Evolutionary conservation across 208 protist species (phyloP), one percentile per base, ranked within the genome.

Genomic region (Leishmania lainsoni): DNA sequence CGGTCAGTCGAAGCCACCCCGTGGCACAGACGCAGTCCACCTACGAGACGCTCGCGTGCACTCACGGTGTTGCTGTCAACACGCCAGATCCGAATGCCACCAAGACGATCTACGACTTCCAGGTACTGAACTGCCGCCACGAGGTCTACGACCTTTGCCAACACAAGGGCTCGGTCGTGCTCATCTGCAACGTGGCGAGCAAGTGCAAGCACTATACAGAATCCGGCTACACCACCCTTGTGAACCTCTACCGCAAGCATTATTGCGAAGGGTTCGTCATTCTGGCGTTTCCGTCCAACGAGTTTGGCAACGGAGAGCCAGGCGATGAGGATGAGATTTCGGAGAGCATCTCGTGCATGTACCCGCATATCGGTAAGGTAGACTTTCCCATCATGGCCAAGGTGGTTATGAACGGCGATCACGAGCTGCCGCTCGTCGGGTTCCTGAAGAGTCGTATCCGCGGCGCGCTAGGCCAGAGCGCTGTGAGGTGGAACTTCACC

Each of bases 401-500:
- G 88, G 81, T 97, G 61, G 90, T 96, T 22, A 93, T 98, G 8
- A 98, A 98, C 88, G 95, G 95, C 63, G 80, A 89, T 32, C 91
- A 94, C 32, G 86, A 86, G 9, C 79, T 84, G 32, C 94, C 94
- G 49, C 81, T 97, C 42, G 97, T 89, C 86, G 81, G 81, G 61
- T 97, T 87, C 80, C 69, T 98, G 17, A 97, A 98, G 87, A 86
- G 73, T 12, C 77, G 85, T 58, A 79, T 89, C 35, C 68, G 85
- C 35, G 95, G 95, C 42, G 86, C 86, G 16, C 76, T 93, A 0
- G 90, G 91, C 10, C 84, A 87, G 65, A 86, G 79, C 39, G 86
- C 88, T 35, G 90, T 98, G 42, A 97, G 94, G 81, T 98, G 97
- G 97, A 98, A 98, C 84, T 98, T 98, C 87, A 97, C 95, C 26